Percentiles rank a stretch among this genome's conserved stretches.
Evolutionary conservation across 108 stramenopile genomes (phyloP).

Genomic region (Asterionellopsis glacialis): DNA sequence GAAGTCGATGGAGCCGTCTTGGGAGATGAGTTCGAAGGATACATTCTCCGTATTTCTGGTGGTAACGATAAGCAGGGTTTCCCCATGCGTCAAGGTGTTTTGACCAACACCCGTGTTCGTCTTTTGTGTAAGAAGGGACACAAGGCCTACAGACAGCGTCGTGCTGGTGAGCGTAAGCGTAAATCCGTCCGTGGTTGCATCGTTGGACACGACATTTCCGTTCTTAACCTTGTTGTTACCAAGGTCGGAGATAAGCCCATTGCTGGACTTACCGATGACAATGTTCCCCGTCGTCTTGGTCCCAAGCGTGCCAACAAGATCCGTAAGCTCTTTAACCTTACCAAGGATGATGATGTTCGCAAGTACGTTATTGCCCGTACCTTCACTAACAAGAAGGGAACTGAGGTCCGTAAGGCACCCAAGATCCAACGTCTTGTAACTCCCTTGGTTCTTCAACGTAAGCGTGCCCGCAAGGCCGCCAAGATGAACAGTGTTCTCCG

Average conservation of each 20-base stretch:
- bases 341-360: constrained; percentile 99
- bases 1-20: constrained; percentile 94
- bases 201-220: constrained; percentile 96
- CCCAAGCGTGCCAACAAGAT: constrained; percentile 99
- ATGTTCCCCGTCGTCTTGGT: constrained; percentile 94
- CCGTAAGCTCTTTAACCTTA: constrained; percentile 99
- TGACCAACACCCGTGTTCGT: constrained; percentile 96
- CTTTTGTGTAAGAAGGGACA: constrained; percentile 92
- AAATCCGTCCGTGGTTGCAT: constrained; percentile 99
- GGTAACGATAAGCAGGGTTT: constrained; percentile 99
- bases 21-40: constrained; percentile 98
- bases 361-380: constrained; percentile 96
- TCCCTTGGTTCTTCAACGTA: constrained; percentile 93
- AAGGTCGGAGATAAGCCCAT: constrained; percentile 92
- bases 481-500: constrained; percentile 69
- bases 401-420: constrained; percentile 88
- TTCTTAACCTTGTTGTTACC: constrained; percentile 96
- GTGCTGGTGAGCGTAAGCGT: constrained; percentile 98
- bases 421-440: constrained; percentile 99
- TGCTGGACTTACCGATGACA: constrained; percentile 92
- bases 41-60: constrained; percentile 96
- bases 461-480: constrained; percentile 82
- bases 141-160: constrained; percentile 90
- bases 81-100: constrained; percentile 99
- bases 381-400: constrained; percentile 97